Conservation (phyloP, 257 asterid genomes). For the Voacanga thouarsii region DNA sequence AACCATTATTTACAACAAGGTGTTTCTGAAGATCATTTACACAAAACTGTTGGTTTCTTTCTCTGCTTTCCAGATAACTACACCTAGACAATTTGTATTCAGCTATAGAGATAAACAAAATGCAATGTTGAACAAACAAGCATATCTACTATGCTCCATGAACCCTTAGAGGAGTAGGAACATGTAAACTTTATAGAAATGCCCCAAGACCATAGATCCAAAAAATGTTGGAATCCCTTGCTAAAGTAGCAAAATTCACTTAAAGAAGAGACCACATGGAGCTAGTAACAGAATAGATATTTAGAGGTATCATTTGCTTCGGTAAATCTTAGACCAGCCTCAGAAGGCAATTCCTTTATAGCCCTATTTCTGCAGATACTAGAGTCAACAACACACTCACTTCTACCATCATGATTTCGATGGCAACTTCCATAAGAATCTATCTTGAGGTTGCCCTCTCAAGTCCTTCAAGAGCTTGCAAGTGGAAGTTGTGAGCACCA, state of each 20-base stretch:
- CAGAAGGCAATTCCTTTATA: background rate
- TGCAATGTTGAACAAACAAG: background rate
- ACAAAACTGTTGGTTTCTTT: background rate
- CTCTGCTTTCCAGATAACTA: background rate
- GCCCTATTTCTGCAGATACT: too few relatives aligned
- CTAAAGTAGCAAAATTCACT: background rate
- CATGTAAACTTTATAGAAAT: background rate
- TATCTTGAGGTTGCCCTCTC: slow-evolving; percentile 61
- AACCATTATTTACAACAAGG: background rate
- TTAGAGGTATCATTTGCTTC: background rate
- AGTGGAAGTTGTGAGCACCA: slow-evolving; percentile 83
- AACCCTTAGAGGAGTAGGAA: background rate
- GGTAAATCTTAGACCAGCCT: background rate
- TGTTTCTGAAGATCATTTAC: background rate
- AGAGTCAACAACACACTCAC: slow-evolving; percentile 29
- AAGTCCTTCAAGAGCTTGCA: slow-evolving; percentile 84
- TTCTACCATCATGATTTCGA: slow-evolving; percentile 71
- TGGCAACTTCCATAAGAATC: slow-evolving; percentile 97
- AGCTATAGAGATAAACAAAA: background rate
- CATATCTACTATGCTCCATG: background rate
- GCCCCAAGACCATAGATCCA: background rate
- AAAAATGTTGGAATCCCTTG: background rate
- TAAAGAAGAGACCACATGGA: background rate
- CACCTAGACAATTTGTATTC: background rate
- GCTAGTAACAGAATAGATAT: background rate